Percentiles rank a stretch among this genome's conserved stretches.
Evolutionary conservation across 2,329 filamentous ascomycete genomes (phyloP).

Genomic region (Albophoma yamanashiensis): DNA sequence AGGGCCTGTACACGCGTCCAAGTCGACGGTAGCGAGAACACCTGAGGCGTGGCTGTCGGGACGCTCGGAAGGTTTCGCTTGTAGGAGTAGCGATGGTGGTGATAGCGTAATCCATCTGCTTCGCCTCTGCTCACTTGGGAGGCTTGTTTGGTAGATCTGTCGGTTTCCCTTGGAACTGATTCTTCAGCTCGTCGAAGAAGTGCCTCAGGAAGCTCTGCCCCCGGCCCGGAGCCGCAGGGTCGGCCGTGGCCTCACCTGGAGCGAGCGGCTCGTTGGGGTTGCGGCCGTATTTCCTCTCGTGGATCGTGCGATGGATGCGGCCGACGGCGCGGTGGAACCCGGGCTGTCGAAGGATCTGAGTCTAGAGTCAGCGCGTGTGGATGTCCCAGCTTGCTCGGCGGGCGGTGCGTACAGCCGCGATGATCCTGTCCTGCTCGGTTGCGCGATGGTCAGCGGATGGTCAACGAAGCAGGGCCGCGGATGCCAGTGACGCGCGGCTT

Average conservation of each 20-base stretch:
- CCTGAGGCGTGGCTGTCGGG: not conserved
- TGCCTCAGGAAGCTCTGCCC: constrained; percentile 29
- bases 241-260: constrained; percentile 38
- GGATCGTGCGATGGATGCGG: constrained; percentile 37
- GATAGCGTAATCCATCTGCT: not conserved
- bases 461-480: constrained; percentile 4
- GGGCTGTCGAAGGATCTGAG: constrained; percentile 37
- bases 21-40: not conserved
- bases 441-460: constrained; percentile 6
- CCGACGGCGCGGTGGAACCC: constrained; percentile 41
- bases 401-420: constrained; percentile 16
- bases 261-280: constrained; percentile 39
- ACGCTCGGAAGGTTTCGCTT: not conserved
- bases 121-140: constrained; percentile 10
- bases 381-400: not conserved
- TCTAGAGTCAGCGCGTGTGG: not conserved
- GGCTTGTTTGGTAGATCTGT: constrained; percentile 23
- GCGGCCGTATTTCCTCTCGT: constrained; percentile 37
- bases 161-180: constrained; percentile 35
- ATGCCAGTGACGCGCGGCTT: not conserved
- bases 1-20: not conserved
- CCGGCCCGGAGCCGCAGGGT: constrained; percentile 17
- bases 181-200: constrained; percentile 40
- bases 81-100: not conserved
- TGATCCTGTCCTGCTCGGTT: constrained; percentile 19